A percentile compares a stretch with the other conserved stretches of the same genome.
Conservation (phyloP, 768 basidiomycete genomes). For the Mycena epipterygia region DNA sequence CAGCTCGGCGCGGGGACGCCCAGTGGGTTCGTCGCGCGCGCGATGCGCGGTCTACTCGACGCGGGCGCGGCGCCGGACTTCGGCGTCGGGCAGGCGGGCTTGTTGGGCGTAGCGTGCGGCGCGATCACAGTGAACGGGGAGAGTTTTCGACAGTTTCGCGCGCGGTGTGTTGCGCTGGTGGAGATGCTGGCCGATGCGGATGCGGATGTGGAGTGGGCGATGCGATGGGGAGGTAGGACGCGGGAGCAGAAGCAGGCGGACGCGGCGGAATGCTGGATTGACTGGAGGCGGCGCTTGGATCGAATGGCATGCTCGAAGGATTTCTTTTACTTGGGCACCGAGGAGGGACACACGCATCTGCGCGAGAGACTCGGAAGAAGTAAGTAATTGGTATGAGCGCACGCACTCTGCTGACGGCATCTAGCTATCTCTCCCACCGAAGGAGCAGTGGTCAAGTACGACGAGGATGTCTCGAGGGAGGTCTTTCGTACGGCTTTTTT, state of each 20-base stretch:
- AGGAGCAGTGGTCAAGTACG: conserved; percentile 19
- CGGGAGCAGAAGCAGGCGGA: conserved; percentile 34
- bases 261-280: conserved; percentile 17
- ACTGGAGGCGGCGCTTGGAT: conserved; percentile 17
- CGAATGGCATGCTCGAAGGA: conserved; percentile 18
- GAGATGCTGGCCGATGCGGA: conserved; percentile 11
- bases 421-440: conserved; percentile 21
- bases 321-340: conserved; percentile 25
- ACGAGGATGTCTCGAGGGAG: conserved; percentile 19
- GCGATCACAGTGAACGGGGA: conserved; percentile 4
- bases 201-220: conserved; percentile 7
- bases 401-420: neutral
- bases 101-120: conserved; percentile 11
- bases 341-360: conserved; percentile 20
- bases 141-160: conserved; percentile 12
- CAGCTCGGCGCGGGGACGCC: neutral
- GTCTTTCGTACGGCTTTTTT: conserved; percentile 15
- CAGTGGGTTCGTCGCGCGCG: conserved; percentile 7
- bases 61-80: neutral
- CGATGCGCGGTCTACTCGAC: conserved; percentile 6
- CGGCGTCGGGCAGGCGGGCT: neutral
- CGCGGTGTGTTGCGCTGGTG: conserved; percentile 13
- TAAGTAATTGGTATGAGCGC: neutral
- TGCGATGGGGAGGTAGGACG: neutral
- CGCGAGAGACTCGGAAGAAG: conserved; percentile 15